Percentiles rank a stretch among this genome's conserved stretches.
phyloP scores from a whole-genome alignment of 1,139 yeast genomes.

The Saccharomyces hybrid region DNA sequence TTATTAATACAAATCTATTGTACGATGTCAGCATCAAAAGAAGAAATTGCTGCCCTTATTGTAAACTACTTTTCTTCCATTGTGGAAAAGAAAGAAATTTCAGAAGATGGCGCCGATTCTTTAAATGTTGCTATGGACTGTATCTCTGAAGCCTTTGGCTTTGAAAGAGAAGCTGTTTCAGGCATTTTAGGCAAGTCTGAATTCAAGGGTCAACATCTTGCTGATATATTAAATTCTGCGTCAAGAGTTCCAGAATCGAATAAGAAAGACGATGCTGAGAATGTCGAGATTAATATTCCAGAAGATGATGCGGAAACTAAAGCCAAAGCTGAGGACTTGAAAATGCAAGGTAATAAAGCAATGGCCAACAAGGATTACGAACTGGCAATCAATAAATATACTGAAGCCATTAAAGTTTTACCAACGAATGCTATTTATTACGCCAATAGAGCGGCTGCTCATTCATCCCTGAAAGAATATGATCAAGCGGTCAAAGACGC shows the following conservation, averaged over 20 bases:
- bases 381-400: slow-evolving; percentile 66
- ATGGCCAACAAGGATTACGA: slow-evolving; percentile 74
- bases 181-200: slow-evolving; percentile 31
- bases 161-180: slow-evolving; percentile 44
- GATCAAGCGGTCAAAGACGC: slow-evolving; percentile 81
- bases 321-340: slow-evolving; percentile 74
- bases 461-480: slow-evolving; percentile 69
- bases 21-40: slow-evolving; percentile 34
- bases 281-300: slow-evolving; percentile 40
- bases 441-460: slow-evolving; percentile 96
- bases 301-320: slow-evolving; percentile 43
- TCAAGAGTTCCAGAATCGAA: neutral
- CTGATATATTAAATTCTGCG: slow-evolving; percentile 37
- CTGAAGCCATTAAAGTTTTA: slow-evolving; percentile 70
- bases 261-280: slow-evolving; percentile 9
- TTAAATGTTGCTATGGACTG: slow-evolving; percentile 93
- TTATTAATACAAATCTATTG: neutral
- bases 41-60: slow-evolving; percentile 70
- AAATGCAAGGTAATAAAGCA: slow-evolving; percentile 82
- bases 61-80: slow-evolving; percentile 62
- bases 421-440: slow-evolving; percentile 74
- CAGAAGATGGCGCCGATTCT: slow-evolving; percentile 83
- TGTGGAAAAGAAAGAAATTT: slow-evolving; percentile 54
- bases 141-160: slow-evolving; percentile 78
- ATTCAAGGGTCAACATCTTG: slow-evolving; percentile 46